Evolutionary conservation across 2,329 filamentous ascomycete species (phyloP), one percentile per base, ranked within the genome.

Genomic region (Epichloe typhina): DNA sequence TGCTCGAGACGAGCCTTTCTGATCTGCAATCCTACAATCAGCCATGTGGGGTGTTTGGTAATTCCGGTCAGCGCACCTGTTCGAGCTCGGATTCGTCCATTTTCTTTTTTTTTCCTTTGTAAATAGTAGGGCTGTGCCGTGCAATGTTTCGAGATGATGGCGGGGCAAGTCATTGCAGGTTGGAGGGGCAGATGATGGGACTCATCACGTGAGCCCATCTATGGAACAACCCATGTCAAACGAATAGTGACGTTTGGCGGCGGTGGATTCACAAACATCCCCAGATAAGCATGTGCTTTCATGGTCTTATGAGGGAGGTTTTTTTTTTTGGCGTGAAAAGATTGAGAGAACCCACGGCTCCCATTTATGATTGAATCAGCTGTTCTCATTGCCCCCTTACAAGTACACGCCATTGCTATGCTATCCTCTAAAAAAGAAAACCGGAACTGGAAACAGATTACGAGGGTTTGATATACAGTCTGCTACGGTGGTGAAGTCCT

Each of bases 1-100:
- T 98, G 90, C 69, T 91, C 87, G 50, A 96, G 83, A 55, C 93
- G 88, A 62, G 91, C 91, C 68, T 88, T 86, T 65, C 91, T 78
- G 65, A 97, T 96, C 85, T 95, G 62, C 13, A 5, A 19, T 33
- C 17, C 4, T 5, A 31, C 11, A 43, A 47, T 58, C 7, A 58
- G 47, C 35, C 4, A n/a, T 4, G 31, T n/a, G 15, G 5, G 9
- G 15, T 5, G 5, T 12, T 2, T 5, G 4, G 35, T 2, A 0
- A 21, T 26, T 4, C 3, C 9, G 8, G 41, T 11, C 4, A 13
- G 15, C 31, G 36, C 54, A 69, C 69, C 62, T 69, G 66, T 21
- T 71, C 69, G 45, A 72, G 62, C 56, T 72, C 69, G 39, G 69
- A 66, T 55, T 72, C 70, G 56, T 70, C 70, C 70, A 72, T 72